Percentiles rank a stretch among this genome's conserved stretches.
Evolutionary conservation across 2,329 filamentous ascomycete species (phyloP).

Genomic region (Nakataea oryzae): DNA sequence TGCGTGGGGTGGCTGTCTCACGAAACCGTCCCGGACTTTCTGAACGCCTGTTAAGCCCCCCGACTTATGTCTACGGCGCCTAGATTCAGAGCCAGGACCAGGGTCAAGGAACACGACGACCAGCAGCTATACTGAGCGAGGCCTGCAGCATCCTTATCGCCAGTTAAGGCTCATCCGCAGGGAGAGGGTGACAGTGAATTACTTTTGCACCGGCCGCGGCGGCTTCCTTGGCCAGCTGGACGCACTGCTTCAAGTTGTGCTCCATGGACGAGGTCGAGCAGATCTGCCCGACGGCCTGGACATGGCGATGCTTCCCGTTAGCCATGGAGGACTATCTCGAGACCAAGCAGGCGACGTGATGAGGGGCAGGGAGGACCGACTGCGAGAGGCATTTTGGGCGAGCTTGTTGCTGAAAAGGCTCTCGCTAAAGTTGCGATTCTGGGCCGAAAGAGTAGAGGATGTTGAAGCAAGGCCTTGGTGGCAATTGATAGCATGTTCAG

Average conservation of each 20-base stretch:
- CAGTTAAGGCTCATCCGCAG: background rate
- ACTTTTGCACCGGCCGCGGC: slow-evolving; percentile 70
- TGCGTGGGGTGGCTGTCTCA: background rate
- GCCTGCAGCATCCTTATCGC: no score
- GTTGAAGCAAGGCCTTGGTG: background rate
- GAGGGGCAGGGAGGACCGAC: background rate
- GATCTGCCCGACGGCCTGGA: slow-evolving; percentile 77
- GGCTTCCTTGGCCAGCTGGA: slow-evolving; percentile 60
- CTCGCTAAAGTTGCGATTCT: background rate
- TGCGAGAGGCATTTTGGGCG: background rate
- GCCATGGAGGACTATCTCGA: background rate
- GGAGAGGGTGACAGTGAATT: slow-evolving; percentile 3
- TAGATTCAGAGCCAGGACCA: slow-evolving; percentile 3
- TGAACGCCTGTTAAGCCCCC: no score
- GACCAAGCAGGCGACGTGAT: background rate
- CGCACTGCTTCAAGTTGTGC: slow-evolving; percentile 73
- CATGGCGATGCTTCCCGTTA: background rate
- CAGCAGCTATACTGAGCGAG: no score
- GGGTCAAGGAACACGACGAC: background rate
- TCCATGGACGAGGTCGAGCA: slow-evolving; percentile 71
- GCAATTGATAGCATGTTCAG: background rate
- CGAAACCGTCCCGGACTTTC: no score
- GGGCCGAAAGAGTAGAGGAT: background rate
- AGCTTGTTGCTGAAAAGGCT: background rate
- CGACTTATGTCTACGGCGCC: background rate